Conservation (phyloP, 768 basidiomycete genomes). For the Podaxis mareebaensis region DNA sequence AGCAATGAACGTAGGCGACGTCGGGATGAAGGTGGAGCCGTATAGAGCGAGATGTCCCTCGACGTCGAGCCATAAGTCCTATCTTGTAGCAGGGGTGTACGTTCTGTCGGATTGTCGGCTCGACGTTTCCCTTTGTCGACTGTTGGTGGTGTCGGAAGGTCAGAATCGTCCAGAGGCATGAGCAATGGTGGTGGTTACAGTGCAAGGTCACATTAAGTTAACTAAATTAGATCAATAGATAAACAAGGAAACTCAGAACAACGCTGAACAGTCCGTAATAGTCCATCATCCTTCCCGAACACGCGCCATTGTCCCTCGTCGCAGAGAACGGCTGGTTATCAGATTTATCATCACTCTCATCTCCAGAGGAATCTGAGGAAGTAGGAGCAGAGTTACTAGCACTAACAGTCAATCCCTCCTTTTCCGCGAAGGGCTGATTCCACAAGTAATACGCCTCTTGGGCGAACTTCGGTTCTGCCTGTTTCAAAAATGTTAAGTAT, state of each 20-base stretch:
- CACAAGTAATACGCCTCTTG: constrained; percentile 51
- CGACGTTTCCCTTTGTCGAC: constrained; percentile 56
- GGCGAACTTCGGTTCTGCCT: constrained; percentile 38
- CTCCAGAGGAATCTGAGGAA: not conserved
- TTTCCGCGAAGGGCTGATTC: constrained; percentile 49
- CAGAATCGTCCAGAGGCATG: constrained; percentile 11
- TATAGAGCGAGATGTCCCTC: constrained; percentile 21
- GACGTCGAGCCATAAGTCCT: constrained; percentile 32
- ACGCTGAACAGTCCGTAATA: not conserved
- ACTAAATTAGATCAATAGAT: constrained; percentile 9
- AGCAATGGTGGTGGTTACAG: not conserved
- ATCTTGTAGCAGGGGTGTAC: constrained; percentile 51
- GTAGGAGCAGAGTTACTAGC: not conserved
- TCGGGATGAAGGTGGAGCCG: constrained; percentile 25
- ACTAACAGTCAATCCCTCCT: constrained; percentile 16
- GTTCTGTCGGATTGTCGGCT: constrained; percentile 48
- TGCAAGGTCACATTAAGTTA: not conserved
- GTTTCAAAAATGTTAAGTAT: constrained; percentile 49
- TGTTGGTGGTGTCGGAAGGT: not conserved
- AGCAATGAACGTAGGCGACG: constrained; percentile 39
- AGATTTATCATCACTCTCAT: not conserved
- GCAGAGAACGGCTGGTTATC: not conserved
- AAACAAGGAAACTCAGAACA: constrained; percentile 5
- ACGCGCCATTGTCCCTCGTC: not conserved
- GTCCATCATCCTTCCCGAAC: not conserved